phyloP scores from a whole-genome alignment of 139 green algal species.

The Astrephomene gubernaculifera region DNA sequence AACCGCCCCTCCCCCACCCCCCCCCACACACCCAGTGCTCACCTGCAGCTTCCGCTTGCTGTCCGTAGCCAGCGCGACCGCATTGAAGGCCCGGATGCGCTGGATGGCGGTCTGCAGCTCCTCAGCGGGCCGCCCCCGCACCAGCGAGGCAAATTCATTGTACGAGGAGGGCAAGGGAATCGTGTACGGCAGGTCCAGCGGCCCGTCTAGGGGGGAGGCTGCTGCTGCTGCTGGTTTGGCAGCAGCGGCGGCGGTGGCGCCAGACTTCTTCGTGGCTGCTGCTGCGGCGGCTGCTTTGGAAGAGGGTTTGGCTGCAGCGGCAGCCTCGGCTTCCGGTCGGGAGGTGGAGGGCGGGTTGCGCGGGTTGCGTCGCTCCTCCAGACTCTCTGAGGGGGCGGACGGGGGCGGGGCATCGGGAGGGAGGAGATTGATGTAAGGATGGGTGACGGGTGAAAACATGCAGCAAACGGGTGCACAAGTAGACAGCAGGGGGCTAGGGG shows the following conservation, averaged over 20 bases:
- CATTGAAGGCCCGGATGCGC: conserved; percentile 87
- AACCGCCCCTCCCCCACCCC: background rate
- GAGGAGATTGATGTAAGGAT: background rate
- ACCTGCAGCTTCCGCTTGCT: conserved; percentile 86
- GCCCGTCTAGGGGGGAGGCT: conserved; percentile 39
- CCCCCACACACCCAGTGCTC: conserved; percentile 74
- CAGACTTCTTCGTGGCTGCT: background rate
- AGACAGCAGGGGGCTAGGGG: too few relatives aligned
- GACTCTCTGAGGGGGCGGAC: background rate
- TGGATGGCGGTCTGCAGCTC: conserved; percentile 75
- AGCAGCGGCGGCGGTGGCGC: conserved; percentile 17
- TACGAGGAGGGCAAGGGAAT: conserved; percentile 81
- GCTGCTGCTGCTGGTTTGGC: background rate
- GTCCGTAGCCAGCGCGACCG: conserved; percentile 72
- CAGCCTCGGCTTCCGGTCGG: background rate
- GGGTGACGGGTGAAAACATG: too few relatives aligned
- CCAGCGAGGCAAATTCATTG: conserved; percentile 69
- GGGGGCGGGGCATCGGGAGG: background rate
- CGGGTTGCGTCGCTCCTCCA: conserved; percentile 17
- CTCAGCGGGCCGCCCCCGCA: conserved; percentile 55
- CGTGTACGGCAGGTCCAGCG: conserved; percentile 85
- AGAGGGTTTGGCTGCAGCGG: too few relatives aligned
- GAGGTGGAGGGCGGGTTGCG: conserved; percentile 1
- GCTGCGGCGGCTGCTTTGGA: background rate
- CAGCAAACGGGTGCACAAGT: too few relatives aligned